phyloP scores from a whole-genome alignment of 164 flowering plant genomes.

The Liriodendron chinense region DNA sequence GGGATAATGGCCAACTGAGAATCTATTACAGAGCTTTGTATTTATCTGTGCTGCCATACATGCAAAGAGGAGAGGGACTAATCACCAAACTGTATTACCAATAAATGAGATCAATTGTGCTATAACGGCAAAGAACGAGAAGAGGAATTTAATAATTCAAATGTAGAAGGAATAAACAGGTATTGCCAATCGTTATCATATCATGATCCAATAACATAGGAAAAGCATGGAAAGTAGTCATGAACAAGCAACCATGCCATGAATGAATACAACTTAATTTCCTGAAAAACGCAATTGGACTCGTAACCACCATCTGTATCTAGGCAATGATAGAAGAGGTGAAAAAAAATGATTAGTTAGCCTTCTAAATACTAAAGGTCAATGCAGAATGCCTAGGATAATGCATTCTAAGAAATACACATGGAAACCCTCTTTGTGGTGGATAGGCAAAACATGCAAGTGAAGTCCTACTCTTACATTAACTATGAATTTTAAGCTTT shows the following conservation, averaged over 20 bases:
- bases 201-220: neutral
- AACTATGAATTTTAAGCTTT: no score
- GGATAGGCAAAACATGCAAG: no score
- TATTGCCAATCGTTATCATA: neutral
- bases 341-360: no score
- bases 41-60: constrained; percentile 92
- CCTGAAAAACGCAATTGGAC: neutral
- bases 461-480: no score
- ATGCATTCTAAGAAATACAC: no score
- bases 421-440: no score
- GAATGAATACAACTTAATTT: neutral
- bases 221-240: neutral
- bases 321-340: neutral
- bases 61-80: constrained; percentile 24
- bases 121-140: neutral
- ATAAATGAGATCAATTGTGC: neutral
- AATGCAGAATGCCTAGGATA: no score
- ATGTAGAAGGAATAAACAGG: neutral
- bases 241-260: neutral
- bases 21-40: constrained; percentile 80
- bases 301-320: neutral
- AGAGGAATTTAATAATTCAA: neutral
- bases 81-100: constrained; percentile 25
- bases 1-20: constrained; percentile 79
- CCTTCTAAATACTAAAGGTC: no score